Evolutionary conservation across 2,329 filamentous ascomycete genomes (phyloP), one percentile per base, ranked within the genome.

Genomic region (Mycosphaerella sp.): DNA sequence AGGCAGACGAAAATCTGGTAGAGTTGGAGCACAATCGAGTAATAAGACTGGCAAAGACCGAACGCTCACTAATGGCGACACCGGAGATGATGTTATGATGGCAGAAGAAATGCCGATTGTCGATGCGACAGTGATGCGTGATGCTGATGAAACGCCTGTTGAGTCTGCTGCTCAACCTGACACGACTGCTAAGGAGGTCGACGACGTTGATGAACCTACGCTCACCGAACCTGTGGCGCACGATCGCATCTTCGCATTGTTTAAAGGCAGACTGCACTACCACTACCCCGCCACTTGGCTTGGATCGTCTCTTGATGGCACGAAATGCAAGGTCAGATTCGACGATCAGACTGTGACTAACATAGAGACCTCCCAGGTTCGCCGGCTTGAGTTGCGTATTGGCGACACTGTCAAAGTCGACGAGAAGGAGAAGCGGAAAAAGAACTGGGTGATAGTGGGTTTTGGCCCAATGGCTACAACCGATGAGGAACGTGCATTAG

Each of bases 231-330:
- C 46, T 8, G 31, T 48, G 10, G 61, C 59, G 10, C 75, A 76
- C 4, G 78, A 79, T 51, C 75, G 82, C 56, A 75, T 84, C 0
- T 74, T 84, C 57, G 80, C 81, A 6, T 72, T 74, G 29, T 85
- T 81, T 75, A 80, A 76, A 59, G 72, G 72, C n/a, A 76, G 72
- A 45, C 62, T 48, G 42, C 74, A 75, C 50, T 73, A 70, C n/a
- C 84, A 78, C 64, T 83, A 81, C 63, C 80, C 82, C 45, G 82
- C 79, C 7, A 80, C 76, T n/a, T 84, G 77, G 60, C 66, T 82
- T 34, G 78, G 76, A 2, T 69, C 68, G 12, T 69, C 75, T 17
- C 66, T 71, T 0, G 69, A 74, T 48, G 62, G 63, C 1, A 62
- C 62, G 38, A 74, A 73, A 31, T 76, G 78, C 60, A 66, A 70